Base-by-base conservation (phyloP, 345 rosid species). In the Aegle marmelos region DNA sequence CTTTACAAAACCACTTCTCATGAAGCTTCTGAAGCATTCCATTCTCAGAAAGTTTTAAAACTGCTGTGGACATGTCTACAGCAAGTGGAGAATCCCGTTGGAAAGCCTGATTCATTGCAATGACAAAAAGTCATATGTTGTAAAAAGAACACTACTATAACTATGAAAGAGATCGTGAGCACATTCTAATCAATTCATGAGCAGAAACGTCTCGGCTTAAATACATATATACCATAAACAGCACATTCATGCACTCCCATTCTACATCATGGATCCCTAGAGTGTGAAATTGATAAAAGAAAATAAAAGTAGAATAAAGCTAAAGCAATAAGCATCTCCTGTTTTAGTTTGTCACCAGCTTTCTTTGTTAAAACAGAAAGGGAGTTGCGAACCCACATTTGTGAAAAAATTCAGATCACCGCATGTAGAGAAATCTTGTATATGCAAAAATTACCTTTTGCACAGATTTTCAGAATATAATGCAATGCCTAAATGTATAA, bases 41-140 rank as follows among this genome's bases (percentile, higher is more conserved):
- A 1, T 76, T 78, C 83, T 95, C 99, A 0, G 97, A 90, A 30
- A 95, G 97, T 76, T 87, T 87, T 75, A 95, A 72, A 72, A 95
- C 88, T 59, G 99, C 98, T 8, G 98, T 91, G 21, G 99, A 95
- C 69, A 95, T 86, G 84, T 92, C 98, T 19, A 88, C 76, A 13
- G 92, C 91, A 27, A 95, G 90, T 0, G 91, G 90, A 63, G 98
- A 93, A 25, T 81, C 98, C 78, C 88, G 87, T 79, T 85, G 85
- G 71, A 95, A 95, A 14, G 96, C 98, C 99, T 95, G 84, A 58
- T 76, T 17, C 64, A 71, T 66, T 56, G 73, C 3, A 27, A 34
- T 30, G 22, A 72, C 25, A 64, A 17, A 17, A 75, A 27, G 9
- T 30, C 4, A 63, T 69, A 14, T 6, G 9, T 24, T 34, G 11